A percentile compares a stretch with the other conserved stretches of the same genome.
These are phyloP conservation scores for Syzygium oleosum DNA, from an alignment of 345 rosid genomes.

Conservation along the genomic window DNA sequence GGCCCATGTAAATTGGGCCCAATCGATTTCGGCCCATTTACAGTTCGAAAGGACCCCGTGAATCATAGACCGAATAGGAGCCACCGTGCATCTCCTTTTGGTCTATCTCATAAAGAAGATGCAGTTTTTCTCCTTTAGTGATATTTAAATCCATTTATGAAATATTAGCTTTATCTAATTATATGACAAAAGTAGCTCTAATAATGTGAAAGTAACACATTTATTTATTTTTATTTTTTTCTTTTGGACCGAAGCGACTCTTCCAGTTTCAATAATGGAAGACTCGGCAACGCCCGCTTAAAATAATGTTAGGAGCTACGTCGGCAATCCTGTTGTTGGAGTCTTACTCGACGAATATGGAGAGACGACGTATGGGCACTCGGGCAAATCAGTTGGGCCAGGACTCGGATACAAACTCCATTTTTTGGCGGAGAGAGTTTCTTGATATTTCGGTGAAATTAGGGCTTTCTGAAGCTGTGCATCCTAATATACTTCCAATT, in stretches of 20 bases:
- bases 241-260: too few species aligned
- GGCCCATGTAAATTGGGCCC: background rate
- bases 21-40: background rate
- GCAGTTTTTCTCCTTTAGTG: background rate
- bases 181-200: too few species aligned
- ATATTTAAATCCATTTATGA: background rate
- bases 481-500: background rate
- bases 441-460: background rate
- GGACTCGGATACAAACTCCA: background rate
- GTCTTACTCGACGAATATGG: background rate
- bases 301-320: background rate
- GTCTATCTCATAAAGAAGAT: background rate
- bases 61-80: background rate
- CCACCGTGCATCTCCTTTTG: background rate
- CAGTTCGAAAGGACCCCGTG: background rate
- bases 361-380: background rate
- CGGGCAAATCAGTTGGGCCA: background rate
- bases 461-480: background rate
- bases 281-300: background rate
- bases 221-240: too few species aligned
- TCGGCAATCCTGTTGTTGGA: background rate
- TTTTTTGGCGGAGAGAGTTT: background rate
- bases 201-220: too few species aligned
- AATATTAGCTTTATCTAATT: too few species aligned
- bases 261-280: background rate